phyloP scores from a whole-genome alignment of 2,329 filamentous ascomycete genomes.

The Phialocephala sp. region DNA sequence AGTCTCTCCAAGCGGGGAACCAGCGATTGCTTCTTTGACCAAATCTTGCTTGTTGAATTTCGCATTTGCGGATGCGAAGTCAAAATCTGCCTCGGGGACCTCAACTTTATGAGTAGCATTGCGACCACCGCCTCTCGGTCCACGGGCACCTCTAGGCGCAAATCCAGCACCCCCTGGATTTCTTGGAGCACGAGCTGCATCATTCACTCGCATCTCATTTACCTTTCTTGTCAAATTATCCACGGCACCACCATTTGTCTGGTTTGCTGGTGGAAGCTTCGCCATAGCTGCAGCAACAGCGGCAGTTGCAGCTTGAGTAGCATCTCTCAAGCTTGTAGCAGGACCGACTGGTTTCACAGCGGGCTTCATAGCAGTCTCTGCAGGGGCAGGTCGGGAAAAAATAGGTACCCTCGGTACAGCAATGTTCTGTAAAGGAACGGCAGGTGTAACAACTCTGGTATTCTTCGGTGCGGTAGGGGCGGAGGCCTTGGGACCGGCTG shows the following conservation, averaged over 20 bases:
- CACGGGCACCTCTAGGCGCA: slow-evolving; percentile 48
- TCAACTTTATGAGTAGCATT: slow-evolving; percentile 72
- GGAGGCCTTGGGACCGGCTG: slow-evolving; percentile 29
- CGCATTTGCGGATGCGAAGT: slow-evolving; percentile 85
- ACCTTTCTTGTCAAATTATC: slow-evolving; percentile 78
- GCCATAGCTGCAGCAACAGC: slow-evolving; percentile 84
- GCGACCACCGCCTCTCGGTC: slow-evolving; percentile 48
- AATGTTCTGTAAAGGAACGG: slow-evolving; percentile 61
- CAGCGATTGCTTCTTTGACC: slow-evolving; percentile 85
- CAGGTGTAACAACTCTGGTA: slow-evolving; percentile 63
- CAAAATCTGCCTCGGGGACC: slow-evolving; percentile 88
- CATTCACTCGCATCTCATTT: slow-evolving; percentile 73
- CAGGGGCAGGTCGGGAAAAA: slow-evolving; percentile 42
- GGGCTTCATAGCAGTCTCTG: background rate
- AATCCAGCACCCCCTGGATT: slow-evolving; percentile 50
- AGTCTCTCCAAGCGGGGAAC: slow-evolving; percentile 68
- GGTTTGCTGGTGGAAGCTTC: slow-evolving; percentile 58
- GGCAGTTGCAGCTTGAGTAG: slow-evolving; percentile 75
- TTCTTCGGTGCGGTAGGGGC: slow-evolving; percentile 49
- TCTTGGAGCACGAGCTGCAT: slow-evolving; percentile 56
- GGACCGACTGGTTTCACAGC: slow-evolving; percentile 26
- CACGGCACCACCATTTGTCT: slow-evolving; percentile 52
- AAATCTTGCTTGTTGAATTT: slow-evolving; percentile 88
- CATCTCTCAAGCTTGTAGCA: slow-evolving; percentile 61
- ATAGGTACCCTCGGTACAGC: slow-evolving; percentile 49